Conservation (phyloP, 306 rosid genomes). For the Rosa multiflora region DNA sequence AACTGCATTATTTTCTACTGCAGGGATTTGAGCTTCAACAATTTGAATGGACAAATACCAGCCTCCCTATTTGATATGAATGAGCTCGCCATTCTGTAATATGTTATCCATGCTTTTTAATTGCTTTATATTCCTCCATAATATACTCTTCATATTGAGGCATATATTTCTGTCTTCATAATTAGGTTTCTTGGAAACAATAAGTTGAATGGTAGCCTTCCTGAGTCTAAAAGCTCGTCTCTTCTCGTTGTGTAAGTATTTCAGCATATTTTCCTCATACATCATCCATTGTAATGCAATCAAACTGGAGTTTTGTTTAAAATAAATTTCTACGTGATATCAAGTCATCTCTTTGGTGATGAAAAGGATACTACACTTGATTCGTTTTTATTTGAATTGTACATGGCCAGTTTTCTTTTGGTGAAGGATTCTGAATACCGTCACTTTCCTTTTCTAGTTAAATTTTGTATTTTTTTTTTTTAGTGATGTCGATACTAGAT, state of each 20-base stretch:
- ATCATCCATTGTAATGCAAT: neutral
- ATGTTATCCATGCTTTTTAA: conserved; percentile 9
- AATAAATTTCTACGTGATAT: neutral
- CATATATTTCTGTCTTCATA: conserved; percentile 12
- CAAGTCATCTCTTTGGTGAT: neutral
- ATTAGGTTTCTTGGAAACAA: conserved; percentile 81
- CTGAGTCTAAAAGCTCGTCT: conserved; percentile 40
- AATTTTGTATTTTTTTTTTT: too few species aligned
- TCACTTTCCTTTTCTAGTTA: neutral
- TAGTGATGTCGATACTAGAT: neutral
- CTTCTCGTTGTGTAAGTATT: conserved; percentile 64
- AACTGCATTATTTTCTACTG: conserved; percentile 19
- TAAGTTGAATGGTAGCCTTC: conserved; percentile 56
- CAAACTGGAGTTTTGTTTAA: neutral
- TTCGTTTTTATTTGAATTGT: neutral
- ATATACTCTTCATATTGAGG: conserved; percentile 15
- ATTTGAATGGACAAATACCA: conserved; percentile 54
- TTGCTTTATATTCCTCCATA: conserved; percentile 11
- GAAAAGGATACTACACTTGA: neutral
- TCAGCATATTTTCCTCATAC: conserved; percentile 8
- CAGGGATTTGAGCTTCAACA: conserved; percentile 96
- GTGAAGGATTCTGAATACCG: conserved; percentile 4
- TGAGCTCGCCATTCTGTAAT: conserved; percentile 56
- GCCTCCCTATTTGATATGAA: conserved; percentile 62
- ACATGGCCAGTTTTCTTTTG: neutral